Evolutionary conservation across 306 rosid species (phyloP).

Genomic region (Bauhinia variegata): DNA sequence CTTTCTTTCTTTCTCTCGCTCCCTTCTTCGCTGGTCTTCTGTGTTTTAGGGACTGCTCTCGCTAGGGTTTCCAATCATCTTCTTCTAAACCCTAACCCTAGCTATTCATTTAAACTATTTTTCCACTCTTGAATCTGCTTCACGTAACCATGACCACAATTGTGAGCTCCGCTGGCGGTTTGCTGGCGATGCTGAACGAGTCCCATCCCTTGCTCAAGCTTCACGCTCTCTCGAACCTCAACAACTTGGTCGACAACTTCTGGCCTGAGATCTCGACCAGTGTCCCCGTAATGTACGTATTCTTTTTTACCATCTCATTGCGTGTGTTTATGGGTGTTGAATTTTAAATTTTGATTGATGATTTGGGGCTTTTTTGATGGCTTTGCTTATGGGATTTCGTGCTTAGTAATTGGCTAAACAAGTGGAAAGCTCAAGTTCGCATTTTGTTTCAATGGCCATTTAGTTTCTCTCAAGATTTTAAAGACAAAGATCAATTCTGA

Average conservation of each 20-base stretch:
- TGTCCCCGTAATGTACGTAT: conserved; percentile 79
- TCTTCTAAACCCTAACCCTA: conserved; percentile 47
- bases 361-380: conserved; percentile 32
- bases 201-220: conserved; percentile 78
- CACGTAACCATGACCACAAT: conserved; percentile 59
- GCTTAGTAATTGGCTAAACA: background rate
- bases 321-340: background rate
- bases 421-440: background rate
- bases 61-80: conserved; percentile 47
- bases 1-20: background rate
- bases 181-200: conserved; percentile 95
- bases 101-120: background rate
- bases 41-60: background rate
- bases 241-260: conserved; percentile 80
- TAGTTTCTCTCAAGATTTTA: background rate
- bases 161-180: conserved; percentile 94
- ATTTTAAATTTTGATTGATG: conserved; percentile 1
- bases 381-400: conserved; percentile 23
- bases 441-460: background rate
- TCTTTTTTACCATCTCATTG: conserved; percentile 16
- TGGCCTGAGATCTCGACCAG: conserved; percentile 99
- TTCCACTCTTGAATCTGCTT: background rate
- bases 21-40: background rate
- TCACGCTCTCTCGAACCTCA: conserved; percentile 89
- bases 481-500: too few relatives aligned